phyloP scores from a whole-genome alignment of 129 eudicot species.

The Artemisia annua region DNA sequence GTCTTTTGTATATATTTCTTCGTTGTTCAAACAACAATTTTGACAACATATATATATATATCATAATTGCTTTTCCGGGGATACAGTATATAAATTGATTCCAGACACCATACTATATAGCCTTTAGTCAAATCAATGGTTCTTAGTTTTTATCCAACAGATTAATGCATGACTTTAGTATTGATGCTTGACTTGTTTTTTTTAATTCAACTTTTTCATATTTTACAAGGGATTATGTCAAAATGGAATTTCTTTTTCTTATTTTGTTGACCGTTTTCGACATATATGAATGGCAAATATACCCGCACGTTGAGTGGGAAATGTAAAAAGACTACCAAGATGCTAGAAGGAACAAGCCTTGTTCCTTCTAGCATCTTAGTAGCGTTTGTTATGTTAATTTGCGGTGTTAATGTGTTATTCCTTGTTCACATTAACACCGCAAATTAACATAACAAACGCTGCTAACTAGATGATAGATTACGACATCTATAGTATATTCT shows the following conservation, averaged over 20 bases:
- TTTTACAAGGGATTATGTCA: too few relatives aligned
- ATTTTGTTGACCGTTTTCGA: too few relatives aligned
- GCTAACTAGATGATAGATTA: background rate
- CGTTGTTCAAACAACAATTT: background rate
- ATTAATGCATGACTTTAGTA: conserved; percentile 8
- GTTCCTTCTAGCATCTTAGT: too few relatives aligned
- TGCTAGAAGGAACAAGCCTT: too few relatives aligned
- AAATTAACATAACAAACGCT: too few relatives aligned
- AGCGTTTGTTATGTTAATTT: too few relatives aligned
- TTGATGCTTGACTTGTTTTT: background rate
- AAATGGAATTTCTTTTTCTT: too few relatives aligned
- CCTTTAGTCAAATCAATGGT: background rate
- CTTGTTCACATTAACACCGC: too few relatives aligned
- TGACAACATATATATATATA: background rate
- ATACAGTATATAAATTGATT: background rate
- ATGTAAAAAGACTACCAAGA: too few relatives aligned
- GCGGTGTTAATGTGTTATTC: too few relatives aligned
- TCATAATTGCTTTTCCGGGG: background rate
- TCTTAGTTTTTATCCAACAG: conserved; percentile 16
- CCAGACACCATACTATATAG: background rate
- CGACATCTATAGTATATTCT: background rate
- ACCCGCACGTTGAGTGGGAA: too few relatives aligned
- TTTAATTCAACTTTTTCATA: background rate
- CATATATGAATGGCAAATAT: too few relatives aligned
- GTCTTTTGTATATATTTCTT: background rate